Base-by-base conservation (phyloP, 805 yeast genomes). In the Hanseniaspora vineae region DNA sequence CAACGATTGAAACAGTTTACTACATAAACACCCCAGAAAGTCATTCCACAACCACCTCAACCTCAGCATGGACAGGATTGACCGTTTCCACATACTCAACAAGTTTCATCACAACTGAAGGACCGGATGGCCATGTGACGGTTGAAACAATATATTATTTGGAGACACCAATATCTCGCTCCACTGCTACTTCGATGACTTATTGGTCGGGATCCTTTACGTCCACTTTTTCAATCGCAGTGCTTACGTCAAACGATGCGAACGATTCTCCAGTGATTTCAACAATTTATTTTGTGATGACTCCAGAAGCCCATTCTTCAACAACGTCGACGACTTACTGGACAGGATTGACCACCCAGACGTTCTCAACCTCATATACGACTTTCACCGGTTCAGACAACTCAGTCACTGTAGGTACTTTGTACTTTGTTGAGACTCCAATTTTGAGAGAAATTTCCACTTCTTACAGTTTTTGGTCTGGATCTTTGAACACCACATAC, bases 271-370 rank as follows among this genome's bases (percentile, higher is more conserved):
- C 45, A 1, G 32, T 44, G 3, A 48, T 48, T n/a, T 45, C 50
- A 19, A 54, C 55, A 6, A 31, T 52, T 35, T 54, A 52, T 45
- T 44, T 44, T 31, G 49, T 55, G n/a, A 51, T 49, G 19, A 51
- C 56, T 17, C 58, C 56, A 35, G 31, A 42, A 9, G 42, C 40
- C 6, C 42, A 40, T 29, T n/a, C 44, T 14, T 20, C 46, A 2
- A 17, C 39, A 8, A 15, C 3, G 1, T 31, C 35, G 14, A 45
- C 50, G 5, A 44, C 42, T 20, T 49, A 42, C 35, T 46, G 45
- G 42, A 44, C 50, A 13, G 53, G 56, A 35, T 47, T 48, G n/a
- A 42, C 37, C 5, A 18, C 42, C 2, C 40, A 35, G 13, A 50
- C 50, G 13, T 42, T 40, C 10, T 20, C 51, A 3, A 42, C 39